These are phyloP conservation scores for Solidago caesia DNA, from an alignment of 129 eudicot genomes.

Conservation along the genomic window DNA sequence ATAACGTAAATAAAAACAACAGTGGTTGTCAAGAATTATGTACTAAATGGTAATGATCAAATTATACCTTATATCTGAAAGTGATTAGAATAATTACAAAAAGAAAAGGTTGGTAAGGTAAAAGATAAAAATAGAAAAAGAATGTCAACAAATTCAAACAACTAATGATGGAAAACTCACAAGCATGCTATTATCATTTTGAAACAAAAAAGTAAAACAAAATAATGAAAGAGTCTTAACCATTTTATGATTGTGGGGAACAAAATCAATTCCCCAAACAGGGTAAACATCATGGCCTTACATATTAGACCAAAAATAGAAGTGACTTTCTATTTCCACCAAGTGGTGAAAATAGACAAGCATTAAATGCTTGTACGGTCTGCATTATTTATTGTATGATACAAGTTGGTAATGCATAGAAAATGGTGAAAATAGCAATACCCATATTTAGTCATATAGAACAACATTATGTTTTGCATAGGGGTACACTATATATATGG, in stretches of 20 bases:
- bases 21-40: not conserved
- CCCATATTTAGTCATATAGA: too few species aligned
- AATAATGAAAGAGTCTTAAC: constrained; percentile 44
- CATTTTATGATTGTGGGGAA: constrained; percentile 52
- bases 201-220: constrained; percentile 44
- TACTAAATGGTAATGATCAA: constrained; percentile 16
- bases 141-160: constrained; percentile 44
- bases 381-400: too few species aligned
- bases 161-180: constrained; percentile 44
- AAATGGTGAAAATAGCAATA: too few species aligned
- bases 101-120: constrained; percentile 30
- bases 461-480: too few species aligned
- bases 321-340: too few species aligned
- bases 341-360: too few species aligned
- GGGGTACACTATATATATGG: too few species aligned
- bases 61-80: constrained; percentile 15
- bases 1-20: not conserved
- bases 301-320: not conserved
- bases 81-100: constrained; percentile 31
- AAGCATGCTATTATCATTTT: constrained; percentile 47
- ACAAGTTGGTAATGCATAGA: too few species aligned
- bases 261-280: constrained; percentile 58
- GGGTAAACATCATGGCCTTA: constrained; percentile 43
- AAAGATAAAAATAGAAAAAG: not conserved
- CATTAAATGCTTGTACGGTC: too few species aligned